phyloP scores from a whole-genome alignment of 2,329 filamentous ascomycete genomes.

The Spiromastix sp. region DNA sequence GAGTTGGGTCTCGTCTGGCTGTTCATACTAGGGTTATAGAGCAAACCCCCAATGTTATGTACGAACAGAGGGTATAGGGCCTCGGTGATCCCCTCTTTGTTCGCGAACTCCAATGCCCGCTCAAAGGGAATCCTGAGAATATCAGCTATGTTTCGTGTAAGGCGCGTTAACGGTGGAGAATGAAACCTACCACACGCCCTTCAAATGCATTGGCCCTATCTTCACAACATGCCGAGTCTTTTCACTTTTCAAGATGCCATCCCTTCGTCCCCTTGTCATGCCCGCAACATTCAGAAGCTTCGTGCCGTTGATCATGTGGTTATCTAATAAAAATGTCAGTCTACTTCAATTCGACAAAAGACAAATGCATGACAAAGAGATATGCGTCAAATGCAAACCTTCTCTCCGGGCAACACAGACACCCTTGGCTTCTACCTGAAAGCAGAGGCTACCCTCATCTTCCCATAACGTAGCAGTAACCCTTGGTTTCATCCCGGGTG shows the following conservation, averaged over 20 bases:
- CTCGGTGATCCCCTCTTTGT: constrained; percentile 99
- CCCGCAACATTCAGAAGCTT: constrained; percentile 94
- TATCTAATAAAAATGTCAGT: constrained; percentile 50
- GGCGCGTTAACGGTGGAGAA: background rate
- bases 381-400: constrained; percentile 45
- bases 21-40: constrained; percentile 78
- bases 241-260: constrained; percentile 95
- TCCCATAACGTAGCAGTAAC: constrained; percentile 97
- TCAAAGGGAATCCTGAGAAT: constrained; percentile 83
- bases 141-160: constrained; percentile 10
- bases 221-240: constrained; percentile 96
- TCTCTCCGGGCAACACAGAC: constrained; percentile 92
- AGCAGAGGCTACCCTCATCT: constrained; percentile 94
- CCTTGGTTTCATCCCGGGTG: constrained; percentile 88
- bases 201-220: constrained; percentile 97
- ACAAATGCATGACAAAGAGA: background rate
- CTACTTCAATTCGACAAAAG: background rate
- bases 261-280: constrained; percentile 90
- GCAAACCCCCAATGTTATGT: constrained; percentile 85
- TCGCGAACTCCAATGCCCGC: constrained; percentile 93
- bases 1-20: constrained; percentile 75
- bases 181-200: constrained; percentile 76
- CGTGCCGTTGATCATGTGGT: constrained; percentile 98
- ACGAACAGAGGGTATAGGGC: constrained; percentile 91
- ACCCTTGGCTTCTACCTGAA: constrained; percentile 91